Evolutionary conservation across 2,329 filamentous ascomycete genomes (phyloP), one percentile per base, ranked within the genome.

Genomic region (Trichoderma harzianum): DNA sequence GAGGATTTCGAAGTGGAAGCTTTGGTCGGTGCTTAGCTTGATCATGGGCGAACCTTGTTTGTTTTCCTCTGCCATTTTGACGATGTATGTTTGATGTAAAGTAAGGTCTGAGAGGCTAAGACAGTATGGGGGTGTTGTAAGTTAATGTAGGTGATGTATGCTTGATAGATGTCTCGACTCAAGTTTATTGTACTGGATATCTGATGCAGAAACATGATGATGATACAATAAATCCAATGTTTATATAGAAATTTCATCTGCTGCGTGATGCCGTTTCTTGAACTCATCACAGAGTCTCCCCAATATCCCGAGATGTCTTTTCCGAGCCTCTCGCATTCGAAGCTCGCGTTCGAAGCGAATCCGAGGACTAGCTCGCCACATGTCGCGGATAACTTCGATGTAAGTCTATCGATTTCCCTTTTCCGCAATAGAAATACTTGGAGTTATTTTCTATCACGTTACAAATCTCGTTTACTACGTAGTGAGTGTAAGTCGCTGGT

Each of bases 1-100:
- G 14, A 78, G 76, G 55, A 78, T 75, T 65, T 77, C 74, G 21
- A 73, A 78, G 73, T 78, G 74, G 66, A 78, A 77, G 62, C 66
- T 71, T 18, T 69, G 21, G 65, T 77, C 76, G 11, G 72, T 11
- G 70, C 60, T 77, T 18, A 77, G 72, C 26, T 74, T 75, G 6
- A 74, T 61, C 73, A 77, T 77, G 2, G 39, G 4, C 4, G 36
- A 5, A 16, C 24, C 11, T 7, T 57, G 51, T 1, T 47, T 69
- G 26, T 11, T 28, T 47, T 51, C 12, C 30, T 62, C 30, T 36
- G 39, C 5, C 39, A 28, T 53, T 26, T 34, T 69, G 14, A 36
- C 7, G 39, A 7, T 28, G 24, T 51, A 1, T 32, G 1, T 39
- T 53, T 65, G 10, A 12, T 26, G 7, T 30, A 34, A 57, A 26